Evolutionary conservation across 257 asterid species (phyloP).

Genomic region (Penstemon davidsonii): DNA sequence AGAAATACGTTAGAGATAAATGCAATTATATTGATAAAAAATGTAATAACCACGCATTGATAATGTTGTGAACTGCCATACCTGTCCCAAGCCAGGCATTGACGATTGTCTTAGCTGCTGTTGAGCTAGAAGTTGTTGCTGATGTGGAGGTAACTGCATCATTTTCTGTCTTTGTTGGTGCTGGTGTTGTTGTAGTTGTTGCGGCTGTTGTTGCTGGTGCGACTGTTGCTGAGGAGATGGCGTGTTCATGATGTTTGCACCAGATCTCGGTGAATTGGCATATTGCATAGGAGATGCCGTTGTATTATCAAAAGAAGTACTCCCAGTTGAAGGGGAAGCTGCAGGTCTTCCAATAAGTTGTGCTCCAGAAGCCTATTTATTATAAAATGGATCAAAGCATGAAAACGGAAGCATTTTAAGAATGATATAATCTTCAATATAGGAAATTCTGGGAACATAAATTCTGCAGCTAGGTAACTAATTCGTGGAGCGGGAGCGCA

Average conservation of each 20-base stretch:
- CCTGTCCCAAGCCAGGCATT: constrained; percentile 87
- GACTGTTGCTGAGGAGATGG: constrained; percentile 95
- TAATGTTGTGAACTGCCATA: constrained; percentile 27
- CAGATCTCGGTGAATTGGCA: constrained; percentile 91
- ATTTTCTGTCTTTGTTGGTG: constrained; percentile 83
- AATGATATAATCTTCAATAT: not conserved
- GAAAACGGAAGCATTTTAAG: constrained; percentile 19
- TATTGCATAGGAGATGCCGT: constrained; percentile 84
- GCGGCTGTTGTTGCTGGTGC: constrained; percentile 57
- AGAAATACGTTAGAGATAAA: not conserved
- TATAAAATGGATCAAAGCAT: constrained; percentile 27
- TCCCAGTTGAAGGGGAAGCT: constrained; percentile 82
- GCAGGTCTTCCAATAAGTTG: constrained; percentile 77
- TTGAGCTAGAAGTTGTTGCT: constrained; percentile 79
- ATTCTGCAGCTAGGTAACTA: not conserved
- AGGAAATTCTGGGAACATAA: constrained; percentile 19
- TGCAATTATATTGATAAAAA: constrained; percentile 5
- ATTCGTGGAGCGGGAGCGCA: too few species aligned
- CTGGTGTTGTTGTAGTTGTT: constrained; percentile 59
- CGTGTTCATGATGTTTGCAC: constrained; percentile 86
- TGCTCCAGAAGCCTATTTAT: constrained; percentile 67
- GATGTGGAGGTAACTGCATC: constrained; percentile 74
- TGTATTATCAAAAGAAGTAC: constrained; percentile 71
- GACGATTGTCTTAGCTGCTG: constrained; percentile 82
- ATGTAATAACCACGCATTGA: constrained; percentile 12